Evolutionary conservation across 2,329 filamentous ascomycete species (phyloP), one percentile per base, ranked within the genome.

Genomic region (Colletotrichum chrysophilum): DNA sequence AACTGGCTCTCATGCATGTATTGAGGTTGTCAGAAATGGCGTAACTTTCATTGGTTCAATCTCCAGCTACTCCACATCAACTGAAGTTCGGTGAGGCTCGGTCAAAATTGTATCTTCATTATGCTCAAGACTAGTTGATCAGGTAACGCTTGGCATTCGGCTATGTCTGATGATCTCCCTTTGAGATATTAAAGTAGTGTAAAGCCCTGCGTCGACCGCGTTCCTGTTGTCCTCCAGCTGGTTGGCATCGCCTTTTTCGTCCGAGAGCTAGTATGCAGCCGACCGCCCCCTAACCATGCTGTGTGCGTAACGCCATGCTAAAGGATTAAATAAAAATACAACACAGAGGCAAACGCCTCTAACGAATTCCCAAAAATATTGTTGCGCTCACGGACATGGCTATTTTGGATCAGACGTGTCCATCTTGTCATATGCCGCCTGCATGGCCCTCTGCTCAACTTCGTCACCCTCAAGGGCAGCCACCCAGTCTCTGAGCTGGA

Each of bases 401-500:
- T 83, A 87, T 78, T 82, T 85, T 26, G 87, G 85, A 69, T 86
- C 85, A 16, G 88, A 89, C 65, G 84, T 82, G 78, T 92, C 90
- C 78, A 92, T 82, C 75, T 84, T 84, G 72, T 87, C 80, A 77
- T 92, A 92, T 2, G 91, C 90, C 64, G 86, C 84, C 81, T 94
- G 92, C 64, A 95, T 82, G 28, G 92, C 90, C 81, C 87, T 90
- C 78, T 86, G 86, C 82, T 95, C 93, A 78, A 88, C 89, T 2
- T 94, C 94, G 82, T 98, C 95, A 66, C 92, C 88, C 83, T 98
- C 96, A 62, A 98, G 88, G 75, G 94, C 94, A 24, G 91, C 88
- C 18, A 98, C 88, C 87, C 96, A 93, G 83, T 98, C 96, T 70
- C 96, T 91, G 68, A 98, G 87, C 85, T 98, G 96, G 64, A 98